A percentile compares a stretch with the other conserved stretches of the same genome.
Evolutionary conservation across 345 rosid genomes (phyloP).

Genomic region (Syzygium grande): DNA sequence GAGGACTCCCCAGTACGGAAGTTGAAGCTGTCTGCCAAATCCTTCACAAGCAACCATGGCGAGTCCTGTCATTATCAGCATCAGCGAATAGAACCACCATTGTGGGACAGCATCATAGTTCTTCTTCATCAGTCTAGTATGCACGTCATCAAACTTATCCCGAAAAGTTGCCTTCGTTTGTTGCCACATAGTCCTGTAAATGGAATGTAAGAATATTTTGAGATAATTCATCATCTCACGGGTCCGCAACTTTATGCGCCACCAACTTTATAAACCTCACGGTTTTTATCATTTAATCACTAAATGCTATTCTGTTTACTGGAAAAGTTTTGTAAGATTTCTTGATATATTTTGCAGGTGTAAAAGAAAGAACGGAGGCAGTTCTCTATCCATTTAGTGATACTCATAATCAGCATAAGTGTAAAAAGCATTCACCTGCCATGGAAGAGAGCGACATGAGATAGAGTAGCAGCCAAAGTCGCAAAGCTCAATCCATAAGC

Average conservation of each 20-base stretch:
- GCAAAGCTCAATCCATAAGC: constrained; percentile 34
- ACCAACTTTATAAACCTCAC: neutral
- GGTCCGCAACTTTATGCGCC: neutral
- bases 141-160: constrained; percentile 44
- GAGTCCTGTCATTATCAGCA: constrained; percentile 16
- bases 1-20: constrained; percentile 54
- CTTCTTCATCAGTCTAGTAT: constrained; percentile 64
- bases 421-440: constrained; percentile 18
- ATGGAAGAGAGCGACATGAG: constrained; percentile 36
- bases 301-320: neutral
- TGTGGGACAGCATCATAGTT: constrained; percentile 35
- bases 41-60: constrained; percentile 38
- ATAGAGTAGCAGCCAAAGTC: constrained; percentile 16
- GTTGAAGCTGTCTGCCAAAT: constrained; percentile 35
- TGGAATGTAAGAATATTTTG: neutral
- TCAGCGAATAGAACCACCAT: constrained; percentile 36
- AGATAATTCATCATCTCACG: neutral
- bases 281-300: neutral
- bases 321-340: neutral
- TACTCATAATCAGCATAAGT: neutral
- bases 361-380: neutral
- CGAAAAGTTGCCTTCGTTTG: constrained; percentile 22
- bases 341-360: neutral
- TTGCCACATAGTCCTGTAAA: constrained; percentile 28
- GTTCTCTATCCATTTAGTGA: neutral